Percentiles rank a stretch among this genome's conserved stretches.
phyloP scores from a whole-genome alignment of 306 rosid species.

The Dryas drummondii region DNA sequence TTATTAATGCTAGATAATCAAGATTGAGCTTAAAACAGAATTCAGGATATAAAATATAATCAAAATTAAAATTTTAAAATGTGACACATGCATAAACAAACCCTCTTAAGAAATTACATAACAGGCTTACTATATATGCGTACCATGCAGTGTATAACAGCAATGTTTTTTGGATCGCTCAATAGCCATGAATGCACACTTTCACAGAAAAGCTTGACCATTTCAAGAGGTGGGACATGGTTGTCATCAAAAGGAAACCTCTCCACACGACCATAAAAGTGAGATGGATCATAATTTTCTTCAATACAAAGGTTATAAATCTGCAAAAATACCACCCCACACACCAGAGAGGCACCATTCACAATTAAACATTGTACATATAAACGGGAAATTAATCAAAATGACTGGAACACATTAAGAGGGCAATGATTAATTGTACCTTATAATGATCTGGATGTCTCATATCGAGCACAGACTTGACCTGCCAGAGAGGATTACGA shows the following conservation, averaged over 20 bases:
- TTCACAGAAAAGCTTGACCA: slow-evolving; percentile 78
- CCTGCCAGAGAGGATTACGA: slow-evolving; percentile 98
- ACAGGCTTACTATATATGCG: slow-evolving; percentile 17
- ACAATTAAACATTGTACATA: not conserved
- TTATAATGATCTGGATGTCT: slow-evolving; percentile 77
- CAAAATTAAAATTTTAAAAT: not conserved
- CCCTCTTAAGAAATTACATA: slow-evolving; percentile 6
- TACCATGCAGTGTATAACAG: slow-evolving; percentile 96
- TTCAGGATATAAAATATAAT: too few relatives aligned
- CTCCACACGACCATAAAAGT: slow-evolving; percentile 86
- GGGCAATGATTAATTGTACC: slow-evolving; percentile 33
- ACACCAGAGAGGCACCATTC: not conserved
- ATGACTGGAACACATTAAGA: not conserved
- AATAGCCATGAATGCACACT: slow-evolving; percentile 77
- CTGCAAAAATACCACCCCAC: slow-evolving; percentile 36
- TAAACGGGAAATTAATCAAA: too few relatives aligned
- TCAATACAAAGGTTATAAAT: slow-evolving; percentile 90
- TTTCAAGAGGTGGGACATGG: slow-evolving; percentile 77
- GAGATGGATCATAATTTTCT: slow-evolving; percentile 72
- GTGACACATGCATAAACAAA: not conserved
- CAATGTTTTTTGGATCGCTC: slow-evolving; percentile 65
- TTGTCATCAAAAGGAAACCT: slow-evolving; percentile 86
- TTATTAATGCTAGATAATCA: not conserved
- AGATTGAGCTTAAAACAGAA: not conserved
- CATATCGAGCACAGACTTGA: slow-evolving; percentile 87